Evolutionary conservation across 2,329 filamentous ascomycete species (phyloP).

Genomic region (Colletotrichum agaves): DNA sequence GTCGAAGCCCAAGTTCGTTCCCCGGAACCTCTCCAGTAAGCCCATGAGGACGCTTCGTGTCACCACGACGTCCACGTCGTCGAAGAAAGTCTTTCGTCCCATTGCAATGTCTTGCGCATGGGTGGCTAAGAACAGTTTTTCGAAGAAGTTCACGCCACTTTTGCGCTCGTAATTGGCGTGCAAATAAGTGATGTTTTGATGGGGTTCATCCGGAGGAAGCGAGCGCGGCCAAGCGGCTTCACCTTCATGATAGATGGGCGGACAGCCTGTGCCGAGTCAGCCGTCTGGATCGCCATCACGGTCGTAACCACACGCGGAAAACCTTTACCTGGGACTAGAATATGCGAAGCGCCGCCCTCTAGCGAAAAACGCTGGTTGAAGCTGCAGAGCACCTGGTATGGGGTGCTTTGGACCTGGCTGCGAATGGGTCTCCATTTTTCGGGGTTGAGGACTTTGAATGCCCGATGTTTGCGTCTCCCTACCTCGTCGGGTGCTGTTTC

Average conservation of each 20-base stretch:
- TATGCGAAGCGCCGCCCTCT: background rate
- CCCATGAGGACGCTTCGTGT: conserved; percentile 40
- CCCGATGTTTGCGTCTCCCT: too few species aligned
- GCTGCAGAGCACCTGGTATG: background rate
- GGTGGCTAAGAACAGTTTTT: conserved; percentile 44
- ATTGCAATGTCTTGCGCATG: conserved; percentile 25
- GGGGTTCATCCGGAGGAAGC: background rate
- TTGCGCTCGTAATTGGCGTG: conserved; percentile 9
- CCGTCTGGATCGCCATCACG: background rate
- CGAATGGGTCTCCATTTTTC: too few species aligned
- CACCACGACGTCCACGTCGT: conserved; percentile 44
- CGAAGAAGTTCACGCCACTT: conserved; percentile 40
- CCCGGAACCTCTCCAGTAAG: background rate
- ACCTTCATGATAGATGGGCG: background rate
- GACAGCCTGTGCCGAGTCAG: background rate
- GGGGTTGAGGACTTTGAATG: too few species aligned
- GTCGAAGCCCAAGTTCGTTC: too few species aligned
- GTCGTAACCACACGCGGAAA: background rate
- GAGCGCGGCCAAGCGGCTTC: background rate
- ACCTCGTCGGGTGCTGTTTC: too few species aligned
- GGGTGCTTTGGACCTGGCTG: too few species aligned
- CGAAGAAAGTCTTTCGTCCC: conserved; percentile 41
- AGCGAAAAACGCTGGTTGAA: background rate
- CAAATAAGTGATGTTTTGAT: too few species aligned
- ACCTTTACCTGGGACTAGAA: background rate